Percentiles rank a stretch among this genome's conserved stretches.
Evolutionary conservation across 108 stramenopile species (phyloP).

Genomic region (Skeletonema menzelii): DNA sequence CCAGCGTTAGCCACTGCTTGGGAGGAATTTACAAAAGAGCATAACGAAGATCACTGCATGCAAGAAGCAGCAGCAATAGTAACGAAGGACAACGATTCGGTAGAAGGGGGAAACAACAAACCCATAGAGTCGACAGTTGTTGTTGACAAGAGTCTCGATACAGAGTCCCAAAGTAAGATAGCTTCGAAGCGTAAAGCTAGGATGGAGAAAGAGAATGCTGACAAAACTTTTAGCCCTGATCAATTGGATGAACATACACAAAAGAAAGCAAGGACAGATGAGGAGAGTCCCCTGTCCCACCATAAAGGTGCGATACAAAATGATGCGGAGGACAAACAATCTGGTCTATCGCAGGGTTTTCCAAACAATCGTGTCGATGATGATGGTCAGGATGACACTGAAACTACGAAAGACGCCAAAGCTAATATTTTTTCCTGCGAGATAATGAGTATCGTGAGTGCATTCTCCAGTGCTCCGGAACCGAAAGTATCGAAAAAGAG

Average conservation of each 20-base stretch:
- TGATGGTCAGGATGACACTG: background rate
- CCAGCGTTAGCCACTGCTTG: background rate
- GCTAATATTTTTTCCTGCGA: background rate
- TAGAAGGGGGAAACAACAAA: background rate
- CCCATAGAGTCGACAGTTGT: background rate
- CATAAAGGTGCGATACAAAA: background rate
- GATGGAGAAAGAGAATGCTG: background rate
- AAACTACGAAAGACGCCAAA: background rate
- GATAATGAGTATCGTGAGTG: constrained; percentile 1
- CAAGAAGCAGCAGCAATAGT: background rate
- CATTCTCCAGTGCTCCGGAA: background rate
- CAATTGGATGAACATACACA: background rate
- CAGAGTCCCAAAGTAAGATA: background rate
- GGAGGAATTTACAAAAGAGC: background rate
- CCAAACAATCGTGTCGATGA: background rate
- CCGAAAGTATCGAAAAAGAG: background rate
- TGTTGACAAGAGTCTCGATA: background rate
- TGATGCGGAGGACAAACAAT: background rate
- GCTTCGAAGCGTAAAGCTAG: background rate
- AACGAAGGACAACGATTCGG: background rate
- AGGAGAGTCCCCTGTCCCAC: background rate
- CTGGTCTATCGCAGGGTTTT: background rate
- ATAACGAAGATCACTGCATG: background rate
- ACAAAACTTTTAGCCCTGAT: background rate
- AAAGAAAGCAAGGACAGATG: background rate